These are phyloP conservation scores for Lactifluus rugatus DNA, from an alignment of 768 basidiomycete species.

Conservation along the genomic window DNA sequence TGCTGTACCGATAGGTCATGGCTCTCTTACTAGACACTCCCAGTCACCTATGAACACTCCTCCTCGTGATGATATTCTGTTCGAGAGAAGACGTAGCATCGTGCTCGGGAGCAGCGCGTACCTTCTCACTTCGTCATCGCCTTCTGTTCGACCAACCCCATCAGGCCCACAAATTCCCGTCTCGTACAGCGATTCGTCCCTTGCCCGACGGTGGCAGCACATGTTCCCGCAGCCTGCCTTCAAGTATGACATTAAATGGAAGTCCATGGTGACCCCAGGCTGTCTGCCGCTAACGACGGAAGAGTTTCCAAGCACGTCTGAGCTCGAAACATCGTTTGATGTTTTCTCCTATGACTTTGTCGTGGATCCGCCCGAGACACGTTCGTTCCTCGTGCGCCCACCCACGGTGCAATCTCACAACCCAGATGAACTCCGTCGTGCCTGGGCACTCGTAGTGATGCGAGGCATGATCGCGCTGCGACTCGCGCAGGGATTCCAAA, in stretches of 20 bases:
- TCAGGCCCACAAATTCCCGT: constrained; percentile 50
- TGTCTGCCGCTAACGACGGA: constrained; percentile 89
- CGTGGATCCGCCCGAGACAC: constrained; percentile 74
- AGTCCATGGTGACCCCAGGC: constrained; percentile 70
- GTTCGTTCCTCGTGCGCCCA: constrained; percentile 75
- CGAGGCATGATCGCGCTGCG: constrained; percentile 89
- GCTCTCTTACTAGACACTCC: constrained; percentile 34
- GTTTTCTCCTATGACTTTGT: constrained; percentile 85
- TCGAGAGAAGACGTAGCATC: constrained; percentile 47
- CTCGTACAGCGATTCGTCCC: constrained; percentile 53
- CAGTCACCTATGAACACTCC: constrained; percentile 62
- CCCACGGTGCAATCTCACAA: constrained; percentile 38
- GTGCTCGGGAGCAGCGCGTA: constrained; percentile 27
- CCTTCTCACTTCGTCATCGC: constrained; percentile 38
- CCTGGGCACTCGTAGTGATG: constrained; percentile 77
- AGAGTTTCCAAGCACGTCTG: constrained; percentile 67
- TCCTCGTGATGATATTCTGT: constrained; percentile 53
- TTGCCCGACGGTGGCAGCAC: constrained; percentile 89
- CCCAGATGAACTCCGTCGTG: constrained; percentile 49
- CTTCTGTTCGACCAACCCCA: constrained; percentile 48
- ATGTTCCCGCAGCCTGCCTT: constrained; percentile 61
- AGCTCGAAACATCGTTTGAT: constrained; percentile 69
- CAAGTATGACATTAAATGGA: constrained; percentile 90
- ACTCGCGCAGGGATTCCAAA: constrained; percentile 90
- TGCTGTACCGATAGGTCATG: constrained; percentile 33